Conservation (phyloP, 2,329 filamentous ascomycete genomes). For the Drechslerella coelobrocha region DNA sequence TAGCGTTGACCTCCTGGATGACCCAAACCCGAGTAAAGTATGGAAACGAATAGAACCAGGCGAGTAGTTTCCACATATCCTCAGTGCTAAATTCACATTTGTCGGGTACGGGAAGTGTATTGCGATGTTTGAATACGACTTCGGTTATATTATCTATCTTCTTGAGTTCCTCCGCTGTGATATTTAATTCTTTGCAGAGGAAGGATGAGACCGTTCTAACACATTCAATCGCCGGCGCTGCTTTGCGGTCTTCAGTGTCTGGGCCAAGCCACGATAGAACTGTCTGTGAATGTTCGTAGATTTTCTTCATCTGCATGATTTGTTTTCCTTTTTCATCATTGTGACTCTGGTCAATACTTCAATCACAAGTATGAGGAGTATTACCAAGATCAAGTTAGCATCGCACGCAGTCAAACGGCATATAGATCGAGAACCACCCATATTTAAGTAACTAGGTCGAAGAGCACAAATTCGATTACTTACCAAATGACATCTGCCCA, state of each 20-base stretch:
- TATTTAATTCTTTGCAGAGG: constrained; percentile 45
- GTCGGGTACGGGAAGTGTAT: constrained; percentile 52
- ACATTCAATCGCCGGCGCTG: constrained; percentile 23
- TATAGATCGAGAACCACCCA: no score
- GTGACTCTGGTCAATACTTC: constrained; percentile 54
- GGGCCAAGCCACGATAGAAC: constrained; percentile 56
- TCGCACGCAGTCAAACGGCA: neutral
- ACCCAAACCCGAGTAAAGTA: constrained; percentile 54
- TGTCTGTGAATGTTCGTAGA: constrained; percentile 54
- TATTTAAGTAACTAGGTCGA: no score
- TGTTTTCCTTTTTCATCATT: constrained; percentile 53
- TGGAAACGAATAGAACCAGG: constrained; percentile 53
- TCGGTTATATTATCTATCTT: constrained; percentile 49
- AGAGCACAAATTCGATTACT: neutral
- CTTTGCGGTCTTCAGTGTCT: constrained; percentile 41
- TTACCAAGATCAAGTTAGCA: neutral
- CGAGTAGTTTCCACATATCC: constrained; percentile 51
- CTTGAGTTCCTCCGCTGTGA: constrained; percentile 41
- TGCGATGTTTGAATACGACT: constrained; percentile 47
- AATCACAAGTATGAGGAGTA: neutral
- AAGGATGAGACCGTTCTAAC: constrained; percentile 40
- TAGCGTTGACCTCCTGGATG: constrained; percentile 54
- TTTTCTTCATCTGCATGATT: constrained; percentile 55
- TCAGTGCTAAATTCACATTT: constrained; percentile 53
- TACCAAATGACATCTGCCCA: constrained; percentile 54